Base-by-base conservation (phyloP, 305 asterid species). In the Rubia balearica region DNA sequence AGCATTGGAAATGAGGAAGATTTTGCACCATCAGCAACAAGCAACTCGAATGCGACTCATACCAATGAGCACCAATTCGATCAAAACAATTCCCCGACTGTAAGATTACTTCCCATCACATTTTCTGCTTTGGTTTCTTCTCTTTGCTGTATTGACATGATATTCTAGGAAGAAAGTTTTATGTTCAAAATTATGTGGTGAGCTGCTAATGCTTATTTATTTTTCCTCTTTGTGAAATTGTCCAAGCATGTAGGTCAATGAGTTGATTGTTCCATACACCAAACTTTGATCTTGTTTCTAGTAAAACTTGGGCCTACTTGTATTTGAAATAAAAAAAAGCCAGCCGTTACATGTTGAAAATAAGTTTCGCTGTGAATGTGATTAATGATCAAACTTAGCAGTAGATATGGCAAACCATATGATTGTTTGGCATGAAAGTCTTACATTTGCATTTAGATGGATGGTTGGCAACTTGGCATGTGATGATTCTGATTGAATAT, bases 1-100 rank as follows among this genome's bases (percentile, higher is more conserved):
- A 91, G 97, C 82, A 77, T 89, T 36, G 97, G 97, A 64, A 89
- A 89, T 57, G 97, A 91, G 71, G 93, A 87, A 61, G 95, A 91
- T 45, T 87, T 91, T 71, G 76, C 83, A 46, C 71, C 92, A 24
- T 75, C 95, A 8, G 74, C 82, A 43, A 73, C 86, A 0, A 74
- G 73, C 74, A 82, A 73, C 71, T 76, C 92, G 10, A 84, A 76
- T 75, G 65, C 75, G 0, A 61, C 65, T 68, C 79, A 71, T 59
- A 68, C 56, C 41, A 76, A 74, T 22, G 84, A 83, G 40, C 85
- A 79, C 60, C 80, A 67, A 64, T 84, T 69, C 81, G 83, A 80
- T 74, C 89, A 75, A 40, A 78, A 45, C 75, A 75, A 81, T 75
- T 80, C 93, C 65, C 88, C 91, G 71, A 80, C 88, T 0, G 93